Percentiles rank a stretch among this genome's conserved stretches.
These are phyloP conservation scores for Penicillium cinerascens DNA, from an alignment of 495 filamentous ascomycete species.

Conservation along the genomic window DNA sequence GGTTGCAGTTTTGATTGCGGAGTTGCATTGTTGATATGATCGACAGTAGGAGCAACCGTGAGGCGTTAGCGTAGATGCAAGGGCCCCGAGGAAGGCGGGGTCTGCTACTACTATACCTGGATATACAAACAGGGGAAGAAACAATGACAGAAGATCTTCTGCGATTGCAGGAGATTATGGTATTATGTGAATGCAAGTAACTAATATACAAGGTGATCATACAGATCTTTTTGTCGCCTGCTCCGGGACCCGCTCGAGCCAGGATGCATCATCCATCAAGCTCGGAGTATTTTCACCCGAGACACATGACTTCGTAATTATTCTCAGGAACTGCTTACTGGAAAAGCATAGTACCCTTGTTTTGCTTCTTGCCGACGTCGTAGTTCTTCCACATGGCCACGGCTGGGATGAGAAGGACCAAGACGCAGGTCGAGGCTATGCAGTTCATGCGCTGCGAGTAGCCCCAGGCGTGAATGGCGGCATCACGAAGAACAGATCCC, in stretches of 20 bases:
- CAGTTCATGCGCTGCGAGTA: conserved; percentile 54
- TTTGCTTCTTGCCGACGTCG: conserved; percentile 43
- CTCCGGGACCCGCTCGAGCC: background rate
- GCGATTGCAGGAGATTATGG: background rate
- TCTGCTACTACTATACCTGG: background rate
- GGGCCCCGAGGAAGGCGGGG: conserved; percentile 12
- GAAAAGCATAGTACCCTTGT: conserved; percentile 41
- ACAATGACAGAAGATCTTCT: background rate
- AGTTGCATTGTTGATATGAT: conserved; percentile 21
- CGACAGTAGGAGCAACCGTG: conserved; percentile 7
- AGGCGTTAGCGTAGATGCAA: conserved; percentile 16
- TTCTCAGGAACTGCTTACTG: background rate
- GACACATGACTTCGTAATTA: background rate
- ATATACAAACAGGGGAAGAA: background rate
- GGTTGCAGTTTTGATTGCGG: conserved; percentile 4
- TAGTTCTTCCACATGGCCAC: conserved; percentile 46
- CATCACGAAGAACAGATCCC: conserved; percentile 50
- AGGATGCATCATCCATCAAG: background rate
- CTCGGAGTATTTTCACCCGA: background rate
- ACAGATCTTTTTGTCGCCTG: background rate
- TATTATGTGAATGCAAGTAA: background rate
- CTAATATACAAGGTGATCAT: background rate
- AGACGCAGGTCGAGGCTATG: conserved; percentile 48
- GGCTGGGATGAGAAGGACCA: conserved; percentile 34
- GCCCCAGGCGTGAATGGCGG: conserved; percentile 58